Evolutionary conservation across 108 stramenopile genomes (phyloP).

Genomic region (Nitzschia sp.): DNA sequence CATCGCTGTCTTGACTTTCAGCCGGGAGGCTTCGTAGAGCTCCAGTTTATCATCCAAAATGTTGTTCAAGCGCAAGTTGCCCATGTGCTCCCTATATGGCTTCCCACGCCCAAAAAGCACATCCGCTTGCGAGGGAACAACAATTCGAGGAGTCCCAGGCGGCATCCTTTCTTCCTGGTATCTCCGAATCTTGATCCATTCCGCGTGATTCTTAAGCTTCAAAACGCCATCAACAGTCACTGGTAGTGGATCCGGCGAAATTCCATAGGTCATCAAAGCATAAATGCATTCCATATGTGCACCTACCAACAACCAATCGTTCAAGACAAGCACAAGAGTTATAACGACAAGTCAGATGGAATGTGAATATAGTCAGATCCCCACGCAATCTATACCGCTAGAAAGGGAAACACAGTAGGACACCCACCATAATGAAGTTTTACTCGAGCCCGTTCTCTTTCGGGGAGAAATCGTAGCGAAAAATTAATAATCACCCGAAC

Average conservation of each 20-base stretch:
- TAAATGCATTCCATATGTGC: slow-evolving; percentile 6
- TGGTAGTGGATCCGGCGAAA: slow-evolving; percentile 1
- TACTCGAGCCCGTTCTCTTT: not conserved
- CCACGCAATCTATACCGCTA: no score
- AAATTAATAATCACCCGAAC: not conserved
- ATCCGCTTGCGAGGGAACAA: slow-evolving; percentile 17
- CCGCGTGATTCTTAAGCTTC: not conserved
- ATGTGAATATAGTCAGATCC: no score
- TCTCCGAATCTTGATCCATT: not conserved
- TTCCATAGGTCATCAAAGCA: slow-evolving; percentile 13
- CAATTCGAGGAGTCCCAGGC: not conserved
- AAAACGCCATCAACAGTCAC: slow-evolving; percentile 6
- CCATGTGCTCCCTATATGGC: slow-evolving; percentile 14
- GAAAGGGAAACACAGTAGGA: no score
- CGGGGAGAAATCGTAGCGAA: not conserved
- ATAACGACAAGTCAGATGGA: no score
- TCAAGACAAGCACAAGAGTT: no score
- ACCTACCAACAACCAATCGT: no score
- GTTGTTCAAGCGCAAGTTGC: not conserved
- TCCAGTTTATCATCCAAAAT: not conserved
- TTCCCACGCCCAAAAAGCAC: slow-evolving; percentile 30
- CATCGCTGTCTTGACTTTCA: not conserved
- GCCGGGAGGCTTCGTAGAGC: not conserved
- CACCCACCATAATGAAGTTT: slow-evolving; percentile 9
- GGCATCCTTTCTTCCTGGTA: not conserved